Conservation (phyloP, 768 basidiomycete genomes). For the Neoboletus magnificus region DNA sequence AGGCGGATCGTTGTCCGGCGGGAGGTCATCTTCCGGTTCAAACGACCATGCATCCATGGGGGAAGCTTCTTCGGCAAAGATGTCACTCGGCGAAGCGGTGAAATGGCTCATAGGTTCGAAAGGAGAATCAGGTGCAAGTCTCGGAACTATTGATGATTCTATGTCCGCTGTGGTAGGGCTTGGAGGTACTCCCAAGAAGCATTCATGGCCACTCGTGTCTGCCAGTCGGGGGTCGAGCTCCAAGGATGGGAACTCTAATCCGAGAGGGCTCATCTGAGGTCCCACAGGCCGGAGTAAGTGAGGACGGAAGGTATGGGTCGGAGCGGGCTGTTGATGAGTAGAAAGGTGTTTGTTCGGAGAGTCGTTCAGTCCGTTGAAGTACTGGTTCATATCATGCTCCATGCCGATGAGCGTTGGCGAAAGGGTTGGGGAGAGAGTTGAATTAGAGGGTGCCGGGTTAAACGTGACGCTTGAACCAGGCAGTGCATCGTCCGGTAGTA, state of each 20-base stretch:
- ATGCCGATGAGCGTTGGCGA: slow-evolving; percentile 8
- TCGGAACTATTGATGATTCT: background rate
- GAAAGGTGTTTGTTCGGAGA: slow-evolving; percentile 15
- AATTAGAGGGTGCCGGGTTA: background rate
- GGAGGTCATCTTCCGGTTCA: background rate
- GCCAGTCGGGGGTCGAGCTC: slow-evolving; percentile 4
- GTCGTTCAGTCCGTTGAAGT: slow-evolving; percentile 25
- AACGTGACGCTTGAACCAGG: background rate
- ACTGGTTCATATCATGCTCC: slow-evolving; percentile 26
- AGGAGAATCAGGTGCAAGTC: background rate
- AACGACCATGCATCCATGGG: slow-evolving; percentile 6
- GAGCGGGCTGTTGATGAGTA: background rate
- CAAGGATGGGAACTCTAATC: slow-evolving; percentile 4
- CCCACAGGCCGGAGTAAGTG: slow-evolving; percentile 1
- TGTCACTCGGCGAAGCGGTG: slow-evolving; percentile 1
- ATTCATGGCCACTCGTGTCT: slow-evolving; percentile 7
- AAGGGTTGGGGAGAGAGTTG: background rate
- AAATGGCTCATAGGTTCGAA: background rate
- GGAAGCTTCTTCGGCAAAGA: background rate
- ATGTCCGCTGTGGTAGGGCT: slow-evolving; percentile 15
- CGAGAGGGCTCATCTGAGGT: background rate
- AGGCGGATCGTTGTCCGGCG: background rate
- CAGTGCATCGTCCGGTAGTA: background rate
- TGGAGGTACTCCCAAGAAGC: slow-evolving; percentile 29
- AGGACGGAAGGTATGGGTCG: slow-evolving; percentile 8